Base-by-base conservation (phyloP, 441 rosid species). In the Populus trichocarpa region DNA sequence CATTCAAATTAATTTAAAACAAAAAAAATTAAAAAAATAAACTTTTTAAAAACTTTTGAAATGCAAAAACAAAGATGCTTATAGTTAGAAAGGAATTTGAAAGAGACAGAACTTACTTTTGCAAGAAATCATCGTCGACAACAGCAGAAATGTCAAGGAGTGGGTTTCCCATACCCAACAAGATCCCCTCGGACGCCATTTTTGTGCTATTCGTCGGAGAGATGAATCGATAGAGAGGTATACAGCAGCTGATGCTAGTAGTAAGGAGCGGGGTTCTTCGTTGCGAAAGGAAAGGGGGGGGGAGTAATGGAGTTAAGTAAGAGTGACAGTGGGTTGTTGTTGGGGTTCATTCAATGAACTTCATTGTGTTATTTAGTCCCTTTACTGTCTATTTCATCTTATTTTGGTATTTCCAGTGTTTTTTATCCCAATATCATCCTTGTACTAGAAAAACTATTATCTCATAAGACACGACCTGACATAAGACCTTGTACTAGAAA, bases 111-210 rank as follows among this genome's bases (percentile, higher is more conserved):
- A 77, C 89, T 79, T 74, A 91, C 98, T 85, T 96, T 26, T 82
- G 40, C 86, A 96, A 84, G 87, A 96, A 96, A 0, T 85, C 91
- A 6, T 92, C 90, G 81, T 94, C 94, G 63, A 96, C 99, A 68
- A 92, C 93, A 68, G 97, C 90, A 8, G 97, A 91, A 84, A 94
- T 88, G 90, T 96, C 99, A 74, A 96, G 93, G 46, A 96, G 97
- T 12, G 99, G 99, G 72, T 94, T 96, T 26, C 99, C 98, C 97
- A 94, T 94, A 8, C 99, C 99, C 83, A 96, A 23, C 3, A 96
- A 85, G 75, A 91, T 81, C 26, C 94, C 88, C 32, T 30, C 32
- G 32, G 32, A 30, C 32, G 32, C 32, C 32, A 30, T 30, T 30
- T 30, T 30, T 30, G 11, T 26, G 2, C 14, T 50, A 50, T 14